A percentile compares a stretch with the other conserved stretches of the same genome.
These are phyloP conservation scores for Plectosphaerella plurivora DNA, from an alignment of 2,329 filamentous ascomycete genomes.

Conservation along the genomic window DNA sequence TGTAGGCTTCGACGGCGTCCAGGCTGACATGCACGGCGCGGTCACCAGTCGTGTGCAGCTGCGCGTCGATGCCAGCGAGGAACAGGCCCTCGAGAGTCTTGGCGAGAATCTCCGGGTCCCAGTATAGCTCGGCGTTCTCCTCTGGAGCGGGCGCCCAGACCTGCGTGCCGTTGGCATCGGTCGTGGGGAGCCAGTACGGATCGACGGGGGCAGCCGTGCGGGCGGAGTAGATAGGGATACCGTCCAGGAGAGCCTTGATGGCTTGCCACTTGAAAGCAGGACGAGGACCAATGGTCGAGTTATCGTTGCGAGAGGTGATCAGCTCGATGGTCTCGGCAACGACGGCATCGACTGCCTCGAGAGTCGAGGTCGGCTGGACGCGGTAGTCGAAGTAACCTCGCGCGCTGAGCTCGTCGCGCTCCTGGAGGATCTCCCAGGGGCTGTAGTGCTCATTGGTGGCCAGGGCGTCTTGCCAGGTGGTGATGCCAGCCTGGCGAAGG, in stretches of 20 bases:
- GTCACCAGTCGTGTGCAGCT: slow-evolving; percentile 18
- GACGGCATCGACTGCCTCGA: slow-evolving; percentile 6
- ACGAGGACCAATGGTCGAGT: slow-evolving; percentile 7
- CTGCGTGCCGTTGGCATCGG: neutral
- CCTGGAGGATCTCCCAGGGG: slow-evolving; percentile 15
- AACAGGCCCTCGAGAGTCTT: slow-evolving; percentile 17
- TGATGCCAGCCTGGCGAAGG: slow-evolving; percentile 18
- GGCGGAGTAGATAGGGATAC: slow-evolving; percentile 20
- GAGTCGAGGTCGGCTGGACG: slow-evolving; percentile 14
- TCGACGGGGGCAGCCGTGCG: slow-evolving; percentile 21
- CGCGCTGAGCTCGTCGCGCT: slow-evolving; percentile 11
- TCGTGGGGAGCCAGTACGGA: slow-evolving; percentile 15
- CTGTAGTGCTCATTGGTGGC: slow-evolving; percentile 7
- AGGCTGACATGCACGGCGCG: slow-evolving; percentile 17
- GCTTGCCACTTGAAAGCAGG: slow-evolving; percentile 21
- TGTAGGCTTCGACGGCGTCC: slow-evolving; percentile 14
- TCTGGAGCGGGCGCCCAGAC: slow-evolving; percentile 3
- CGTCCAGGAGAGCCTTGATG: slow-evolving; percentile 20
- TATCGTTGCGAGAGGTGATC: slow-evolving; percentile 10
- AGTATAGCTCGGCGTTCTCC: slow-evolving; percentile 25
- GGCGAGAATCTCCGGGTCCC: slow-evolving; percentile 15
- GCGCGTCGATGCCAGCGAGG: slow-evolving; percentile 3
- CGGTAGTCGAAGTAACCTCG: slow-evolving; percentile 20
- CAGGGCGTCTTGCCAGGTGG: slow-evolving; percentile 21
- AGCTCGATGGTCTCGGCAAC: slow-evolving; percentile 10